Evolutionary conservation across 805 yeast genomes (phyloP), one percentile per base, ranked within the genome.

Genomic region (Nakazawaea molendinolei): DNA sequence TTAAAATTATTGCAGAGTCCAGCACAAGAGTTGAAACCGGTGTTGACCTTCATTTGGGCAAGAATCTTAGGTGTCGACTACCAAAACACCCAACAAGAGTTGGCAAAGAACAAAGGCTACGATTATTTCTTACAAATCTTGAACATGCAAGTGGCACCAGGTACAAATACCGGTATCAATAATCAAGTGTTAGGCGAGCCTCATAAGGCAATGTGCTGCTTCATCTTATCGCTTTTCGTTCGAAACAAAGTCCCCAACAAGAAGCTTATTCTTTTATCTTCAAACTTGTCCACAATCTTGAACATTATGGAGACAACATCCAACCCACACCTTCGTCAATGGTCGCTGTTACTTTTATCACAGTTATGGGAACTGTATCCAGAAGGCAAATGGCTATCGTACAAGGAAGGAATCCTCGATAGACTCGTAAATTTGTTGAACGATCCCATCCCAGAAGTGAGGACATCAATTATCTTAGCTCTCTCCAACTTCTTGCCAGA

Each of bases 21-120:
- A 0, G 96, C 97, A 0, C 94, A 86, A 19, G 97, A 92, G 51
- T 65, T 92, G 41, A 87, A 87, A 50, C 97, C 97, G 0, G 95
- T 90, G 3, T 61, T 92, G 39, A 92, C 92, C 2, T 92, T 90
- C 50, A 92, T 92, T 37, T 92, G 98, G 98, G 95, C 97, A 1
- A 69, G 97, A 46, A 86, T 92, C 16, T 86, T 92, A 92, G 89
- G 97, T 3, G 94, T 92, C 17, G 97, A 90, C 57, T 81, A 83
- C 54, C 73, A 76, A 45, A 81, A 83, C 50, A 86, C 95, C 3
- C 98, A 92, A 55, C 87, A 81, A 44, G 98, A 92, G 51, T 69
- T 92, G 21, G 74, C 92, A 44, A 89, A 89, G 49, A 97, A 90
- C 51, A 82, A 81, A 50, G 95, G 96, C 0, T 89, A 78, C 56